Conservation (phyloP, 192 early-diverging fungal species). For the Piromyces finnis region DNA sequence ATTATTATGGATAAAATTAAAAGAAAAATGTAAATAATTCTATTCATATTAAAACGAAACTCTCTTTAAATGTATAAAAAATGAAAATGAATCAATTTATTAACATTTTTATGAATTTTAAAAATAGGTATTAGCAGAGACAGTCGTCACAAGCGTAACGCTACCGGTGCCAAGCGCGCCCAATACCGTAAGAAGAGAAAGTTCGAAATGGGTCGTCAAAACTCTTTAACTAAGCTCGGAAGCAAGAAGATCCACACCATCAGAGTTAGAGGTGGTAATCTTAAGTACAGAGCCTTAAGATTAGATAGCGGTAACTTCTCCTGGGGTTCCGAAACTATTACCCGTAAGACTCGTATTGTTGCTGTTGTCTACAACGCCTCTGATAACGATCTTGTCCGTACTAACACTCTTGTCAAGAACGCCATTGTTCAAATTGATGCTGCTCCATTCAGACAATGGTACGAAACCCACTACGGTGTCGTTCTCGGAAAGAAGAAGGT, state of each 20-base stretch:
- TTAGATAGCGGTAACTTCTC: constrained; percentile 87
- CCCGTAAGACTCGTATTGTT: constrained; percentile 92
- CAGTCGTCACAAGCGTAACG: constrained; percentile 95
- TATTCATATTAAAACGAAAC: too few species aligned
- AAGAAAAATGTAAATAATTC: too few species aligned
- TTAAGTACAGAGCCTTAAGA: constrained; percentile 94
- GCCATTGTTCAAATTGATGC: constrained; percentile 92
- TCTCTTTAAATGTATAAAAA: not conserved
- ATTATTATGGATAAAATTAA: too few species aligned
- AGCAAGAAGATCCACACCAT: constrained; percentile 90
- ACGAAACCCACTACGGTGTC: constrained; percentile 89
- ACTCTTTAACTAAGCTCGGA: constrained; percentile 95
- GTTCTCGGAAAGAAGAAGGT: constrained; percentile 65
- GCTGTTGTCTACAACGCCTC: constrained; percentile 95
- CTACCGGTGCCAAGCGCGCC: constrained; percentile 96
- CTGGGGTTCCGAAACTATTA: constrained; percentile 88
- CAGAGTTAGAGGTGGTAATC: constrained; percentile 96
- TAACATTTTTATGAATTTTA: not conserved
- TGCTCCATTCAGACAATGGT: constrained; percentile 99
- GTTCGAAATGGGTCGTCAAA: constrained; percentile 98
- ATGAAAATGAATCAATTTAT: too few species aligned
- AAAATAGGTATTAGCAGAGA: constrained; percentile 93
- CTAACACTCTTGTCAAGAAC: constrained; percentile 98
- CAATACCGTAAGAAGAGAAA: constrained; percentile 99
- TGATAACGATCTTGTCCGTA: constrained; percentile 99